Conservation (phyloP, 192 early-diverging fungal genomes). For the Obelidium mucronatum region DNA sequence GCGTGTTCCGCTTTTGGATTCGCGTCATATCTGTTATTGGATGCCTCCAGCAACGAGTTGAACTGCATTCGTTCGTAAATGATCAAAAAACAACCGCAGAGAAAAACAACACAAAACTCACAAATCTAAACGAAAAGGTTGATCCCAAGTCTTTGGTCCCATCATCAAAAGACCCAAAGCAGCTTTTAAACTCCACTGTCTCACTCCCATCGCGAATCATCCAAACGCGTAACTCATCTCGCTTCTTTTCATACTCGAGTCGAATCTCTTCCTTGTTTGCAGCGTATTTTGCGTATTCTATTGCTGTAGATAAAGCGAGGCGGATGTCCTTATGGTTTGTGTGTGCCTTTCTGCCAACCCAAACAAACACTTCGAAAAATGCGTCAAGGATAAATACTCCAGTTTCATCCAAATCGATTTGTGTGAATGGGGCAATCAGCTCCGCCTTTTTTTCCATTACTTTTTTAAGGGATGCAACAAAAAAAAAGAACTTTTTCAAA, state of each 20-base stretch:
- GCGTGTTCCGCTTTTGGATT: slow-evolving; percentile 9
- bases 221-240: slow-evolving; percentile 5
- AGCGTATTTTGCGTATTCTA: slow-evolving; percentile 41
- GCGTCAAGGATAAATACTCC: slow-evolving; percentile 47
- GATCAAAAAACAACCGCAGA: slow-evolving; percentile 7
- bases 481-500: not conserved
- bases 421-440: slow-evolving; percentile 42
- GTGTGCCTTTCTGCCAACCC: slow-evolving; percentile 40
- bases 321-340: slow-evolving; percentile 26
- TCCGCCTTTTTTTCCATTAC: slow-evolving; percentile 38
- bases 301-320: slow-evolving; percentile 38
- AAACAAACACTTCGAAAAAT: slow-evolving; percentile 46
- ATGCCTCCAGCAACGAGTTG: slow-evolving; percentile 12
- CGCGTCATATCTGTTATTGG: not conserved
- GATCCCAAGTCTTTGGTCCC: slow-evolving; percentile 27
- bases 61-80: not conserved
- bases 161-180: slow-evolving; percentile 48
- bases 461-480: not conserved
- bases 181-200: slow-evolving; percentile 40
- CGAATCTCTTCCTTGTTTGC: not conserved
- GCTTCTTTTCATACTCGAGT: not conserved
- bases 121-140: slow-evolving; percentile 14
- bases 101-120: slow-evolving; percentile 16
- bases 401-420: slow-evolving; percentile 29
- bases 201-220: slow-evolving; percentile 34